Percentiles rank a stretch among this genome's conserved stretches.
These are phyloP conservation scores for Clavispora carvajalis DNA, from an alignment of 805 yeast species.

Conservation along the genomic window DNA sequence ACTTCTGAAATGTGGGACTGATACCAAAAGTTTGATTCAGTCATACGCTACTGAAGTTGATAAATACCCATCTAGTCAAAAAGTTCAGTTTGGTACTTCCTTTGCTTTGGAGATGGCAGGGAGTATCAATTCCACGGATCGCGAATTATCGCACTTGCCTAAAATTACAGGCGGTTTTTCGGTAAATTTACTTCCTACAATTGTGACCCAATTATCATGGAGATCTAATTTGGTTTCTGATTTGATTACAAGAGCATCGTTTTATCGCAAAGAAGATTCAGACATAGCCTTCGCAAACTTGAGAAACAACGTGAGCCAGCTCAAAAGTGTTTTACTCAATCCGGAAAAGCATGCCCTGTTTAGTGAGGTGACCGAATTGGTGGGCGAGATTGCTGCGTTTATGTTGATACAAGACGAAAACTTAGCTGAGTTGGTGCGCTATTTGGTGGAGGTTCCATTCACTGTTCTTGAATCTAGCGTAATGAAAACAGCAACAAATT, in stretches of 20 bases:
- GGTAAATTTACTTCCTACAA: constrained; percentile 61
- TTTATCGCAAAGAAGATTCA: constrained; percentile 21
- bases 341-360: constrained; percentile 10
- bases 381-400: constrained; percentile 43
- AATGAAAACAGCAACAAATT: constrained; percentile 61
- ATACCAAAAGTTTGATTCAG: constrained; percentile 74
- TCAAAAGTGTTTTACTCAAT: constrained; percentile 9
- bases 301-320: constrained; percentile 19
- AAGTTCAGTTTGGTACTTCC: constrained; percentile 72
- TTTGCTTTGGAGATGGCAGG: constrained; percentile 92
- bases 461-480: constrained; percentile 51
- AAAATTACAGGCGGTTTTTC: constrained; percentile 27
- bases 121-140: constrained; percentile 56
- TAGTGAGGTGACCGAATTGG: constrained; percentile 32
- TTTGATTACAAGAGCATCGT: constrained; percentile 25
- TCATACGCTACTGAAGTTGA: constrained; percentile 53
- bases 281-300: constrained; percentile 25
- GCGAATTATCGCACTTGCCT: constrained; percentile 53
- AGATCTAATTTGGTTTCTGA: constrained; percentile 40
- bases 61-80: constrained; percentile 12
- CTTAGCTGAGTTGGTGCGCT: constrained; percentile 43
- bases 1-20: constrained; percentile 57
- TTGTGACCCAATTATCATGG: constrained; percentile 76
- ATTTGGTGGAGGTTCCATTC: constrained; percentile 69
- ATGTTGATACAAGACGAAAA: constrained; percentile 29